Percentiles rank a stretch among this genome's conserved stretches.
phyloP scores from a whole-genome alignment of 139 green algal species.

The Chlamydomonas sp. region DNA sequence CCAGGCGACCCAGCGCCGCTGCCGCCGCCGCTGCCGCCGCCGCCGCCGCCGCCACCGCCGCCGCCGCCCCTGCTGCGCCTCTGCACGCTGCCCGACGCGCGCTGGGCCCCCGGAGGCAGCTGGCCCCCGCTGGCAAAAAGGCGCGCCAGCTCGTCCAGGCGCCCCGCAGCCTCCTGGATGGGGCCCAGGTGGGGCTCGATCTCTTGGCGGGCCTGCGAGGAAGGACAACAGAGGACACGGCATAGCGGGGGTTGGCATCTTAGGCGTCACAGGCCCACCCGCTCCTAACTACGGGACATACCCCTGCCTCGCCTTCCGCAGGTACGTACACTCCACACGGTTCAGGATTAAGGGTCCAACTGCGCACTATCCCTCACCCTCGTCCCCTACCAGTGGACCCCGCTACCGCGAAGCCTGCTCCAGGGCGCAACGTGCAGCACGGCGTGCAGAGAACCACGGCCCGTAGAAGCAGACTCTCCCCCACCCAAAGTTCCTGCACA shows the following conservation, averaged over 20 bases:
- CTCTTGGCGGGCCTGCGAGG: constrained; percentile 22
- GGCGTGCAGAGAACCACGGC: background rate
- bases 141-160: constrained; percentile 15
- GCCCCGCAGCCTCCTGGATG: background rate
- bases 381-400: no score
- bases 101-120: background rate
- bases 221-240: background rate
- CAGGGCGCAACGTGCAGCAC: background rate
- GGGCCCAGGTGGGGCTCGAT: constrained; percentile 31
- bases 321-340: no score
- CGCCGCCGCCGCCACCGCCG: no score
- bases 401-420: no score
- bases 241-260: background rate
- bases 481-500: background rate
- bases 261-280: background rate
- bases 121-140: background rate
- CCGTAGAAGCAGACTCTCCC: no score
- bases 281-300: no score
- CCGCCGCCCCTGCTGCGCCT: no score
- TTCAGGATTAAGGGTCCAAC: no score
- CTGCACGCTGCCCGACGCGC: background rate
- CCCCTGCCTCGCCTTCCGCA: no score
- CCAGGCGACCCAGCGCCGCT: no score
- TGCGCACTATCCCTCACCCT: no score
- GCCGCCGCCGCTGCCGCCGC: background rate